Evolutionary conservation across 2,329 filamentous ascomycete species (phyloP), one percentile per base, ranked within the genome.

Genomic region (Paraphoma chrysanthemicola): DNA sequence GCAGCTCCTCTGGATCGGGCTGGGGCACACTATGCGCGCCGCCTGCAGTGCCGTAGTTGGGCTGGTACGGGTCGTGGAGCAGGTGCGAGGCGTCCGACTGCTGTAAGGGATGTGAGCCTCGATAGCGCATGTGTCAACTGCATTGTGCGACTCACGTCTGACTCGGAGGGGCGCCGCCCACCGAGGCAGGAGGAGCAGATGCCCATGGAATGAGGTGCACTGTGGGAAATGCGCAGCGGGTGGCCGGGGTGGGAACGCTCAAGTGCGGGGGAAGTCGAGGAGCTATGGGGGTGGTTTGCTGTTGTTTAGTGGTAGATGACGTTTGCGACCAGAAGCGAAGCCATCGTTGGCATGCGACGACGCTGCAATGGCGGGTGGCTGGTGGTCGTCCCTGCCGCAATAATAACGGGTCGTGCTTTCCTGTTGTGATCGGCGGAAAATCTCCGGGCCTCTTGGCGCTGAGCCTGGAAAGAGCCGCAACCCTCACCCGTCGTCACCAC

Each of bases 181-280:
- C 80, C 79, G 49, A 82, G 78, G 67, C 81, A 83, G 50, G 80
- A 82, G 50, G 77, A 73, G 72, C 80, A 83, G 68, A 80, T 74
- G 60, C 80, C 80, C 80, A 82, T 82, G 68, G 71, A 75, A 68
- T 68, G 69, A 51, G 57, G 10, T 36, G 33, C 14, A 5, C 23
- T 5, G 23, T 23, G 23, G 23, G 14, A 28, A 2, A 31, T 30
- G 16, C 11, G 51, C 18, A 56, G 52, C 44, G 23, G 43, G 29
- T 45, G 33, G 41, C 39, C 10, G 39, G 49, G 16, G 23, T 16
- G 28, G 36, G 53, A 36, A 39, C 33, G 39, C 36, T 44, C 16
- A 44, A 29, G 14, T 16, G 44, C n/a, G 17, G 31, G 31, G 46
- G 45, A 51, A 44, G 42, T 42, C 48, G 52, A 57, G 50, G 41